Percentiles rank a stretch among this genome's conserved stretches.
phyloP scores from a whole-genome alignment of 1,284 basidiomycete genomes.

The Ceratobasidium sp. region DNA sequence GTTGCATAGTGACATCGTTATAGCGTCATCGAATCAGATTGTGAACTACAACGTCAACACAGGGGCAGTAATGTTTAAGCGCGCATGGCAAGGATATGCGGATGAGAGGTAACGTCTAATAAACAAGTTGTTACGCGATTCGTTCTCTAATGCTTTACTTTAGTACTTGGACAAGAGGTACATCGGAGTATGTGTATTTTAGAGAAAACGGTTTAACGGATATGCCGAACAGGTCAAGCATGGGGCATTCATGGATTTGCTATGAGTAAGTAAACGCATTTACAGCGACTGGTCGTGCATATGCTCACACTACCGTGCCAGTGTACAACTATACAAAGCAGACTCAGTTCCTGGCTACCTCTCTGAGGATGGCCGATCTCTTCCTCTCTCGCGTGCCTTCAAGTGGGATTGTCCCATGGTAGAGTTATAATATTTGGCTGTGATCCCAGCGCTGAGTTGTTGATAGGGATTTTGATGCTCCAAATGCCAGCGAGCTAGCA shows the following conservation, averaged over 20 bases:
- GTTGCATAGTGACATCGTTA: background rate
- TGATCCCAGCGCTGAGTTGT: too few relatives aligned
- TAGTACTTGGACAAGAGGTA: constrained; percentile 69
- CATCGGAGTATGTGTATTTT: background rate
- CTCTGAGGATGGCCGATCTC: too few relatives aligned
- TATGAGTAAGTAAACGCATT: constrained; percentile 58
- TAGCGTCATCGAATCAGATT: constrained; percentile 70
- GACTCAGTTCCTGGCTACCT: too few relatives aligned
- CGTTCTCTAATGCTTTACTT: background rate
- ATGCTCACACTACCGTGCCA: too few relatives aligned
- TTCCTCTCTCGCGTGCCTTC: too few relatives aligned
- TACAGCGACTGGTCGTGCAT: too few relatives aligned
- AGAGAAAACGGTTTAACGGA: background rate
- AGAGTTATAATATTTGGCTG: too few relatives aligned
- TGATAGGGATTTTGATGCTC: too few relatives aligned
- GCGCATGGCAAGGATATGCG: constrained; percentile 68
- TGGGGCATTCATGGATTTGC: constrained; percentile 76
- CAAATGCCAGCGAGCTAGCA: too few relatives aligned
- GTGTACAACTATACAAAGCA: too few relatives aligned
- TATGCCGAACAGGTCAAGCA: constrained; percentile 55
- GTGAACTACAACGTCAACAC: constrained; percentile 71
- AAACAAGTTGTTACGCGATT: too few relatives aligned
- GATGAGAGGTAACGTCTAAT: constrained; percentile 55
- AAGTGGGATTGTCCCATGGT: too few relatives aligned
- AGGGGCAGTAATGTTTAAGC: constrained; percentile 61